phyloP scores from a whole-genome alignment of 2,329 filamentous ascomycete genomes.

The Botryosphaeria dothidea region DNA sequence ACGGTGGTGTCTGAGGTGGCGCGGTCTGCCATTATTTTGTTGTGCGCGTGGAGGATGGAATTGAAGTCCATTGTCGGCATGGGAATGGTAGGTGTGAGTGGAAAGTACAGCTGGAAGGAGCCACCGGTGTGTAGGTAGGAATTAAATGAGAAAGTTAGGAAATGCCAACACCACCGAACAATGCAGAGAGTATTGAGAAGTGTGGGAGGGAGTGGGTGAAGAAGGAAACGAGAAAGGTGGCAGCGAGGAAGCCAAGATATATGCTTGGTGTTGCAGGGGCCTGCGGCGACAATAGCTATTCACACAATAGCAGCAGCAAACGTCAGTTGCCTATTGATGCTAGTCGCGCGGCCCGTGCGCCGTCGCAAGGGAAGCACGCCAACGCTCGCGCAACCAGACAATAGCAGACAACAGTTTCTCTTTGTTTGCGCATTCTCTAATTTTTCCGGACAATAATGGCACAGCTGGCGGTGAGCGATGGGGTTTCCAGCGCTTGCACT shows the following conservation, averaged over 20 bases:
- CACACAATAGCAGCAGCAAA: background rate
- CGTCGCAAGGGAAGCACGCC: background rate
- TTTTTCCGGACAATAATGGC: background rate
- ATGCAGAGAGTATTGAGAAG: background rate
- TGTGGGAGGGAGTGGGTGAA: background rate
- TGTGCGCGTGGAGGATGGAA: conserved; percentile 7
- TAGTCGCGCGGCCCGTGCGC: background rate
- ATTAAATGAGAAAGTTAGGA: background rate
- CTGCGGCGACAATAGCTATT: conserved; percentile 4
- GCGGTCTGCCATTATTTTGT: conserved; percentile 15
- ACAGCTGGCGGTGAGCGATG: background rate
- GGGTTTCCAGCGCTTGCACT: background rate
- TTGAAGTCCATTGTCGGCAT: conserved; percentile 8
- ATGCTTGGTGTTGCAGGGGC: conserved; percentile 7
- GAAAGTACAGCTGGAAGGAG: background rate
- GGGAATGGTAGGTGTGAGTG: background rate
- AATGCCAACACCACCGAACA: background rate
- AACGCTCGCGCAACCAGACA: background rate
- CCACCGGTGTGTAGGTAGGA: background rate
- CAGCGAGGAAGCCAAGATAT: background rate
- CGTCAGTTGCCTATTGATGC: background rate
- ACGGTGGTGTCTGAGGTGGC: background rate
- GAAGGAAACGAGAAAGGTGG: background rate
- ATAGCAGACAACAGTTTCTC: no score
- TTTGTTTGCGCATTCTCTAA: background rate